phyloP scores from a whole-genome alignment of 2,329 filamentous ascomycete species.

The Cercospora sp. region DNA sequence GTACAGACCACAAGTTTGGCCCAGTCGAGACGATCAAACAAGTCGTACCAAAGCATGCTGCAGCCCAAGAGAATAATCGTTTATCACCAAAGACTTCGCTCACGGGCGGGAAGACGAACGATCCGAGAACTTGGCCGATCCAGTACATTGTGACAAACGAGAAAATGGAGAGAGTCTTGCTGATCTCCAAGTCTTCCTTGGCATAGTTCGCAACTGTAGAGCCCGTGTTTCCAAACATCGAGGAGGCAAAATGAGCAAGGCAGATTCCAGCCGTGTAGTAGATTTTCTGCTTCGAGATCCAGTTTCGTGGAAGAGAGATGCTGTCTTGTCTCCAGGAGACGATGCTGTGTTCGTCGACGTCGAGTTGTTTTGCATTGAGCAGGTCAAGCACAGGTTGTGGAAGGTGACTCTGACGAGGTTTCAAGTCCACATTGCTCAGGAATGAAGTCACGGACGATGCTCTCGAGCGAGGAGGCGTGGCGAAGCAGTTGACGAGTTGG shows the following conservation, averaged over 20 bases:
- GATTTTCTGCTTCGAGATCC: conserved; percentile 17
- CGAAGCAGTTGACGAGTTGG: neutral
- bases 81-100: conserved; percentile 43
- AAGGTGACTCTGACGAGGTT: neutral
- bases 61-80: conserved; percentile 40
- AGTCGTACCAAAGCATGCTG: conserved; percentile 37
- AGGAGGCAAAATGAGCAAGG: conserved; percentile 26
- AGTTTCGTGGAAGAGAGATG: conserved; percentile 24
- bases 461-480: neutral
- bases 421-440: neutral
- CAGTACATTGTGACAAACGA: conserved; percentile 26
- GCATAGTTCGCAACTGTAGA: conserved; percentile 22
- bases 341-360: conserved; percentile 21
- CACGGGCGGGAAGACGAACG: conserved; percentile 43
- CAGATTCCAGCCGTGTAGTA: conserved; percentile 25
- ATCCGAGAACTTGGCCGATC: conserved; percentile 40
- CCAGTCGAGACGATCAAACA: conserved; percentile 44
- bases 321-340: conserved; percentile 24
- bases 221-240: conserved; percentile 28
- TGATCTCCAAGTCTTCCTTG: conserved; percentile 24
- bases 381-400: conserved; percentile 3
- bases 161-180: conserved; percentile 21
- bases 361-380: conserved; percentile 18
- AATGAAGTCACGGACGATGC: neutral
- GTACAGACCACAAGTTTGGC: conserved; percentile 40